Conservation (phyloP, 2,329 filamentous ascomycete genomes). For the Parafenestella ontariensis region DNA sequence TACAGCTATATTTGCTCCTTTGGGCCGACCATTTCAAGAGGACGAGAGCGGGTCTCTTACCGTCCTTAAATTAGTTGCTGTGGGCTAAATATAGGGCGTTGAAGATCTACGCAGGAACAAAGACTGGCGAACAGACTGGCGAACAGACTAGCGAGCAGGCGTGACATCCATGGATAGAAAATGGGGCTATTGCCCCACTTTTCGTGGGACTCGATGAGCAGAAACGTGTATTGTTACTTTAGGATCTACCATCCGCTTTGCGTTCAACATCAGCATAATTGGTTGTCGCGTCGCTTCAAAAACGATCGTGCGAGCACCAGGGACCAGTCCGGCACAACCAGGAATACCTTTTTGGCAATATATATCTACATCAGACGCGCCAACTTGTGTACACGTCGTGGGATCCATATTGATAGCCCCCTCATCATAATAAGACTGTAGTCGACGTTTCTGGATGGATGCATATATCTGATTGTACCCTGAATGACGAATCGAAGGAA, state of each 20-base stretch:
- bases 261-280: too few relatives aligned
- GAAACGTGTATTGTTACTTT: too few relatives aligned
- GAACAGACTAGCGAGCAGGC: neutral
- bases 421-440: too few relatives aligned
- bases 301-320: too few relatives aligned
- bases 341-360: neutral
- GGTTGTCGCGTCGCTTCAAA: too few relatives aligned
- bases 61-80: neutral
- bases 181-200: too few relatives aligned
- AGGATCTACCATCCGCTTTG: too few relatives aligned
- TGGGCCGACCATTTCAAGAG: neutral
- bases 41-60: neutral
- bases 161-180: neutral
- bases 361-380: neutral
- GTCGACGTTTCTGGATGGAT: too few relatives aligned
- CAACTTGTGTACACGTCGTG: neutral
- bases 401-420: neutral
- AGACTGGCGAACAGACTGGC: neutral
- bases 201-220: neutral
- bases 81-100: slow-evolving; percentile 7
- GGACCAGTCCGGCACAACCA: too few relatives aligned
- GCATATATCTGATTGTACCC: neutral
- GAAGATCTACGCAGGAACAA: slow-evolving; percentile 2
- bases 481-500: neutral
- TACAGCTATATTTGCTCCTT: neutral